These are phyloP conservation scores for Articulospora tetracladia DNA, from an alignment of 495 filamentous ascomycete genomes.

Conservation along the genomic window DNA sequence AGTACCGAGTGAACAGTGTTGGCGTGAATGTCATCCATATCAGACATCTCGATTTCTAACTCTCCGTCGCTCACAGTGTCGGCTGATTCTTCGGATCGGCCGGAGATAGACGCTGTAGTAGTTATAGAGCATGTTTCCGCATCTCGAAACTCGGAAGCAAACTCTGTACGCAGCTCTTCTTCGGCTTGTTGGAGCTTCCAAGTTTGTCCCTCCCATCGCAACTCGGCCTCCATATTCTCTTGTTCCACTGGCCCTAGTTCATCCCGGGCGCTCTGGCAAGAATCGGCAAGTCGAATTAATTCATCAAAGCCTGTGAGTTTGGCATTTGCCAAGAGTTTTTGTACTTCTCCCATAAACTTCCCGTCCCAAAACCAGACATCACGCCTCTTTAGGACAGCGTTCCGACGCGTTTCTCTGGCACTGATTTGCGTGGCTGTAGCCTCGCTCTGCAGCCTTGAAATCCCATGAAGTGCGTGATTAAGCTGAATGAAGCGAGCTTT, in stretches of 20 bases:
- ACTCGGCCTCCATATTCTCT: constrained; percentile 19
- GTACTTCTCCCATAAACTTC: background rate
- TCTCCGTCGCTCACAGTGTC: no score
- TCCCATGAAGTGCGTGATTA: background rate
- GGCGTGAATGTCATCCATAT: no score
- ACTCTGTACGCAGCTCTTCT: background rate
- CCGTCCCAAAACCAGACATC: background rate
- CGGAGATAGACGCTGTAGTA: no score
- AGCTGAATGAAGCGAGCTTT: background rate
- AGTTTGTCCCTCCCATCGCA: background rate
- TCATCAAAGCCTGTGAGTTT: background rate
- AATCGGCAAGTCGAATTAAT: background rate
- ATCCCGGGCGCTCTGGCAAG: constrained; percentile 15
- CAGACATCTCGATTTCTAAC: no score
- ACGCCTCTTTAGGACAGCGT: background rate
- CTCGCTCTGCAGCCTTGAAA: background rate
- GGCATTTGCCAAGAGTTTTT: background rate
- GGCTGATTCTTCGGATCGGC: no score
- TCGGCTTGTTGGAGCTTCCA: background rate
- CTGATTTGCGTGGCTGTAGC: background rate
- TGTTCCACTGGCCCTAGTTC: constrained; percentile 16
- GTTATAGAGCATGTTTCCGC: no score
- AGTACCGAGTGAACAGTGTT: no score
- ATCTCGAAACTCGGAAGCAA: background rate
- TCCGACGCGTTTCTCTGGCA: background rate